phyloP scores from a whole-genome alignment of 1,284 basidiomycete genomes.

The Fistulina hepatica region DNA sequence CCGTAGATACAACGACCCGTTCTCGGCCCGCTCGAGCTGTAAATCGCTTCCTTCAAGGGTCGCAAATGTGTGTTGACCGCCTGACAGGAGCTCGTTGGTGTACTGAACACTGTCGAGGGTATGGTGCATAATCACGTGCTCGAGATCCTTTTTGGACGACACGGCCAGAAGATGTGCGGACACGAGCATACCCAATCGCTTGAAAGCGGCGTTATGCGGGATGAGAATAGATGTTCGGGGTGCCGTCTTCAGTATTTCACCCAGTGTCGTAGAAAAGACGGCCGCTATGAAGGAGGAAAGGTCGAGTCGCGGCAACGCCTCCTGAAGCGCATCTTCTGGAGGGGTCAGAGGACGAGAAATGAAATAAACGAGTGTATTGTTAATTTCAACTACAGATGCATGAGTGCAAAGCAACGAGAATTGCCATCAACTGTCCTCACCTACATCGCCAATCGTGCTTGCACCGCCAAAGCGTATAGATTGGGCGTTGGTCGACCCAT shows the following conservation, averaged over 20 bases:
- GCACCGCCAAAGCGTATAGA: constrained; percentile 80
- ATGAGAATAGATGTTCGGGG: constrained; percentile 79
- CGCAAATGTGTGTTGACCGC: constrained; percentile 56
- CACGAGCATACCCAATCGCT: constrained; percentile 71
- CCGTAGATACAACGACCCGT: constrained; percentile 40
- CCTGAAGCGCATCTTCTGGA: constrained; percentile 73
- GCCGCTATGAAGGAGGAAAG: constrained; percentile 87
- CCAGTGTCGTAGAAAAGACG: constrained; percentile 75
- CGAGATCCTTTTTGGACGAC: constrained; percentile 67
- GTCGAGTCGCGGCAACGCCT: constrained; percentile 73
- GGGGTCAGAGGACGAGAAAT: constrained; percentile 75
- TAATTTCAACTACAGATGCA: constrained; percentile 45
- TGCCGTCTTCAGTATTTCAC: constrained; percentile 53
- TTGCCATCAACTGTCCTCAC: no score
- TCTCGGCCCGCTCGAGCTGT: constrained; percentile 40
- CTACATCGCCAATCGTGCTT: constrained; percentile 66
- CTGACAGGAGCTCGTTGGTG: constrained; percentile 45
- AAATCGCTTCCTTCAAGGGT: constrained; percentile 70
- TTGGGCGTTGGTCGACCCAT: constrained; percentile 36
- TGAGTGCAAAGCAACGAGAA: background rate
- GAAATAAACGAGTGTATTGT: constrained; percentile 84
- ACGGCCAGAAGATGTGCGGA: constrained; percentile 79
- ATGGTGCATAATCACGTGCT: constrained; percentile 80
- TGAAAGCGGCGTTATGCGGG: constrained; percentile 84
- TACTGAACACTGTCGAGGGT: constrained; percentile 74